phyloP scores from a whole-genome alignment of 1,139 yeast genomes.

The Geotrichum europaeum region DNA sequence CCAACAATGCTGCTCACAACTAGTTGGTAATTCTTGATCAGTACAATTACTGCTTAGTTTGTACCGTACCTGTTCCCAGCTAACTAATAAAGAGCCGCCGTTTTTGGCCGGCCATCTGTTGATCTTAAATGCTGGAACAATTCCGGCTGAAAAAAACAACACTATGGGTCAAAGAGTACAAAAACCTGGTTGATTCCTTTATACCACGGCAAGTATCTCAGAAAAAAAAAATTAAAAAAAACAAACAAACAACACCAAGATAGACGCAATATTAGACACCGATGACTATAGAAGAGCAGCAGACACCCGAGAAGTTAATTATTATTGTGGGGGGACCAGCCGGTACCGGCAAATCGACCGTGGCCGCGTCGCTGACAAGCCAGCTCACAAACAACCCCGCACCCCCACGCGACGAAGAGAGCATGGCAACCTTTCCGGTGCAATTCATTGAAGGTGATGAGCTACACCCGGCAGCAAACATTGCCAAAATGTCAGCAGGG shows the following conservation, averaged over 20 bases:
- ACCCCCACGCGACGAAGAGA: background rate
- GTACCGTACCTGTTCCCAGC: no score
- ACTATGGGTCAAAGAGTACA: no score
- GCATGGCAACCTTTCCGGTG: background rate
- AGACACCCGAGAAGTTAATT: slow-evolving; percentile 23
- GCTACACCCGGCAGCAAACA: slow-evolving; percentile 65
- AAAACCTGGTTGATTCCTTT: no score
- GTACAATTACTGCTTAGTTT: no score
- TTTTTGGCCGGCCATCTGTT: no score
- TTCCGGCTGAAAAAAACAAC: no score
- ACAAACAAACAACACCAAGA: background rate
- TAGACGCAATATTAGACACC: background rate
- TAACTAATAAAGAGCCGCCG: no score
- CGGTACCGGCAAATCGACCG: slow-evolving; percentile 87
- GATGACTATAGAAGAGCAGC: background rate
- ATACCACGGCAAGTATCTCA: no score
- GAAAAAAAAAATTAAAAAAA: no score
- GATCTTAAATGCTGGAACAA: no score
- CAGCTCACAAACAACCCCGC: slow-evolving; percentile 35
- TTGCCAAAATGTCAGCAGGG: slow-evolving; percentile 76
- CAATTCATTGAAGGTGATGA: slow-evolving; percentile 80
- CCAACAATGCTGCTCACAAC: no score
- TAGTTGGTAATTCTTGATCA: no score
- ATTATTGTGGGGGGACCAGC: slow-evolving; percentile 81
- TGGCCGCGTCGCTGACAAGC: slow-evolving; percentile 51